phyloP scores from a whole-genome alignment of 305 asterid species.

The Solanum hybrid region DNA sequence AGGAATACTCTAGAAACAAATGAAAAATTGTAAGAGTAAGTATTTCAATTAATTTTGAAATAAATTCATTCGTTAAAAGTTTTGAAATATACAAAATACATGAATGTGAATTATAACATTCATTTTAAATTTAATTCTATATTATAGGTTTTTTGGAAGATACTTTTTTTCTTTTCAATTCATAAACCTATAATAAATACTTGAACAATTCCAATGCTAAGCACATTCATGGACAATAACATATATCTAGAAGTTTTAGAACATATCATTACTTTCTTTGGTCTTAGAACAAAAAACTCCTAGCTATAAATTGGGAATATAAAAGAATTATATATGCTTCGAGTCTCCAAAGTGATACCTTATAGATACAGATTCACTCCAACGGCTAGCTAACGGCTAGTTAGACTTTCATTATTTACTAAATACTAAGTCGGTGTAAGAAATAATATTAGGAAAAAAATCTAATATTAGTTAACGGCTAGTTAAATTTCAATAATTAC shows the following conservation, averaged over 20 bases:
- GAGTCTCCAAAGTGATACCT: background rate
- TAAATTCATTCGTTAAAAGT: too few relatives aligned
- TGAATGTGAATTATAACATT: background rate
- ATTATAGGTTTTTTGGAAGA: too few relatives aligned
- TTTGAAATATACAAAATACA: background rate
- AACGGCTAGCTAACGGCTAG: background rate
- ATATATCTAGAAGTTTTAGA: too few relatives aligned
- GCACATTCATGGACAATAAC: too few relatives aligned
- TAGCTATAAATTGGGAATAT: too few relatives aligned
- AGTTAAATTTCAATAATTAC: background rate
- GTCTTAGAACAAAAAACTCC: too few relatives aligned
- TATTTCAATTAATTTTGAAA: too few relatives aligned
- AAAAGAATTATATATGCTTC: background rate
- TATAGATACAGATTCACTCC: background rate
- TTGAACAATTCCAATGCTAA: too few relatives aligned
- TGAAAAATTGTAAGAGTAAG: too few relatives aligned
- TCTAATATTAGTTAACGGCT: background rate
- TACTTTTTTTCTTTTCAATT: too few relatives aligned
- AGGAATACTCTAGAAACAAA: background rate
- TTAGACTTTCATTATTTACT: background rate
- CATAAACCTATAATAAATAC: too few relatives aligned
- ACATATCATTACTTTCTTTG: too few relatives aligned
- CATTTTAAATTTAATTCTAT: background rate
- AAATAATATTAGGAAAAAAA: background rate
- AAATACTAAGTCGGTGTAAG: background rate